Evolutionary conservation across 805 yeast genomes (phyloP), one percentile per base, ranked within the genome.

Genomic region (Grigorovia humatica): DNA sequence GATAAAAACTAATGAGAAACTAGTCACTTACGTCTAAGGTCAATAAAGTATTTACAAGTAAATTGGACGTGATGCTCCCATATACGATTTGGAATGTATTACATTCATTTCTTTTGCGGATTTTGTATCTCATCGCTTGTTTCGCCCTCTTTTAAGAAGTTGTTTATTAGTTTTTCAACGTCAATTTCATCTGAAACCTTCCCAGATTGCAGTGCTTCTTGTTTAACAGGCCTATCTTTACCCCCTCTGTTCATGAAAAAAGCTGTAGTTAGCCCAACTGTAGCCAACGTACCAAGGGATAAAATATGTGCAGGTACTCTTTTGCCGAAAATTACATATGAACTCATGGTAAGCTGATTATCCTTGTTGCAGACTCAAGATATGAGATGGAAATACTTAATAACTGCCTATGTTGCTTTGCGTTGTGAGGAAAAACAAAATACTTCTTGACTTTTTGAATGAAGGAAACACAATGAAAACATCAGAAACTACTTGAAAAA

Each of bases 261-360:
- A 3, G 42, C 17, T 18, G 18, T 45, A 20, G 40, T 35, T 15
- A 45, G 17, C 5, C 43, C 45, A 17, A 35, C 51, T n/a, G 44
- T 48, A 19, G 46, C 42, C 6, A 44, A 49, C 42, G 38, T 13
- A 29, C 63, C 67, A 19, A 57, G 52, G 48, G 96, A 85, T 68
- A 90, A 80, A 56, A 79, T 83, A 73, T 89, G 93, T 54, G 98
- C 80, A 63, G 82, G 88, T 62, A 90, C 82, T 56, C 86, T 72
- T 73, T 76, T 88, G 54, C 98, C 98, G 62, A 88, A 75, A 61
- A 90, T 84, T 56, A 72, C 75, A 77, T 90, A 90, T 66, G 55
- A 53, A 8, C 58, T 57, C 65, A 61, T 61, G 5, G 40, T 44
- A 18, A 4, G n/a, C 15, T 38, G 17, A 15, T 19, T 32, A 23